These are phyloP conservation scores for Trametes elegans DNA, from an alignment of 768 basidiomycete genomes.

Conservation along the genomic window DNA sequence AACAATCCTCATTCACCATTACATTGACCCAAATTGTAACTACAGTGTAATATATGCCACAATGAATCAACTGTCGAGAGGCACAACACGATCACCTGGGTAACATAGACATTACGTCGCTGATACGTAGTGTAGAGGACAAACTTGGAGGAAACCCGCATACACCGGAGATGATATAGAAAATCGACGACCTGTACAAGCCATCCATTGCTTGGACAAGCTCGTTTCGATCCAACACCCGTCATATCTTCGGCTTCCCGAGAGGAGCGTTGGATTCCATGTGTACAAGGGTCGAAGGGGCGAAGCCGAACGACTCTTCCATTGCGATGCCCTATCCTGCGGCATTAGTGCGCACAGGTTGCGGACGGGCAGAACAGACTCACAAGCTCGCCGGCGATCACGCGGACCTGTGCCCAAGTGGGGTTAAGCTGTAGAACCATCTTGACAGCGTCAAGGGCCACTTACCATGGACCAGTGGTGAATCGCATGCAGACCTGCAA, in stretches of 20 bases:
- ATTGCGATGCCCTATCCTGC: constrained; percentile 56
- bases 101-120: too few species aligned
- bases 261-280: constrained; percentile 56
- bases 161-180: too few species aligned
- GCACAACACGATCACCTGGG: too few species aligned
- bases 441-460: constrained; percentile 7
- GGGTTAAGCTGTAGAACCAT: too few species aligned
- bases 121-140: too few species aligned
- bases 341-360: neutral
- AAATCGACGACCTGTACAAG: too few species aligned
- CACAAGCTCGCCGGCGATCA: constrained; percentile 82
- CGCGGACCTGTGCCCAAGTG: constrained; percentile 54
- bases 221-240: neutral
- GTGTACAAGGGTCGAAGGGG: constrained; percentile 79
- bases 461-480: constrained; percentile 91
- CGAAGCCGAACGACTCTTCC: constrained; percentile 79
- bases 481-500: constrained; percentile 79
- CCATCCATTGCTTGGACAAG: too few species aligned
- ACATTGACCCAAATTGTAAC: too few species aligned
- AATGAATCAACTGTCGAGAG: too few species aligned
- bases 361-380: constrained; percentile 24
- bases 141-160: too few species aligned
- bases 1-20: too few species aligned
- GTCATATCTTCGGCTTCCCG: constrained; percentile 62
- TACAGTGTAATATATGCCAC: too few species aligned